These are phyloP conservation scores for Huntiella bhutanensis DNA, from an alignment of 2,329 filamentous ascomycete species.

Conservation along the genomic window DNA sequence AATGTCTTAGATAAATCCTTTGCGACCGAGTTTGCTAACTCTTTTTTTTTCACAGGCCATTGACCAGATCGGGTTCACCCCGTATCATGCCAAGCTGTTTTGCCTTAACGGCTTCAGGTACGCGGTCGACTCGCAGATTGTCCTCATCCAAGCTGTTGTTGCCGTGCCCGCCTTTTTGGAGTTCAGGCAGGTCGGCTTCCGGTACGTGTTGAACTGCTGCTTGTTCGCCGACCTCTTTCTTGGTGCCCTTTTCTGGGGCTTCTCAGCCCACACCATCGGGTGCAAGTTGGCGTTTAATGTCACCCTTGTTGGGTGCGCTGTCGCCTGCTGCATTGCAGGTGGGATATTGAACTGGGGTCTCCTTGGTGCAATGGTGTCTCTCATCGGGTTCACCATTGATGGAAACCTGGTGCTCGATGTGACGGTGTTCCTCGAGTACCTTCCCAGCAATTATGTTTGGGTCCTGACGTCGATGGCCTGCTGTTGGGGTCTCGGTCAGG, in stretches of 20 bases:
- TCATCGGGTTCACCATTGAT: conserved; percentile 28
- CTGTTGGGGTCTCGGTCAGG: conserved; percentile 34
- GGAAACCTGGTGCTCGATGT: conserved; percentile 34
- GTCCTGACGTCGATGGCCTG: conserved; percentile 26
- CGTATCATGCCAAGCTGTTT: conserved; percentile 40
- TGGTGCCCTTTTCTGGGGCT: conserved; percentile 51
- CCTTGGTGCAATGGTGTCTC: conserved; percentile 42
- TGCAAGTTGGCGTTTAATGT: conserved; percentile 50
- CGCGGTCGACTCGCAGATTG: conserved; percentile 27
- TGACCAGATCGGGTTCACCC: conserved; percentile 42
- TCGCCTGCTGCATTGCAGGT: conserved; percentile 40
- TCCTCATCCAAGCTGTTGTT: conserved; percentile 42
- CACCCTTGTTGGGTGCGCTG: conserved; percentile 30
- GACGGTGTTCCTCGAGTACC: conserved; percentile 32
- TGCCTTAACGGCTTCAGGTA: conserved; percentile 42
- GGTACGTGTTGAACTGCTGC: conserved; percentile 39
- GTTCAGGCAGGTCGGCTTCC: conserved; percentile 34
- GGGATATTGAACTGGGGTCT: conserved; percentile 47
- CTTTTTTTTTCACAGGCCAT: conserved; percentile 22
- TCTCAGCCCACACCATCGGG: conserved; percentile 48
- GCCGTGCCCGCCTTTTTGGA: conserved; percentile 37
- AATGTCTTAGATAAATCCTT: not conserved
- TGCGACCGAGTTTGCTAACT: not conserved
- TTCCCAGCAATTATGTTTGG: conserved; percentile 28
- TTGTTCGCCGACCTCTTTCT: conserved; percentile 36